These are phyloP conservation scores for Eremomyces bilateralis DNA, from an alignment of 495 filamentous ascomycete species.

Conservation along the genomic window DNA sequence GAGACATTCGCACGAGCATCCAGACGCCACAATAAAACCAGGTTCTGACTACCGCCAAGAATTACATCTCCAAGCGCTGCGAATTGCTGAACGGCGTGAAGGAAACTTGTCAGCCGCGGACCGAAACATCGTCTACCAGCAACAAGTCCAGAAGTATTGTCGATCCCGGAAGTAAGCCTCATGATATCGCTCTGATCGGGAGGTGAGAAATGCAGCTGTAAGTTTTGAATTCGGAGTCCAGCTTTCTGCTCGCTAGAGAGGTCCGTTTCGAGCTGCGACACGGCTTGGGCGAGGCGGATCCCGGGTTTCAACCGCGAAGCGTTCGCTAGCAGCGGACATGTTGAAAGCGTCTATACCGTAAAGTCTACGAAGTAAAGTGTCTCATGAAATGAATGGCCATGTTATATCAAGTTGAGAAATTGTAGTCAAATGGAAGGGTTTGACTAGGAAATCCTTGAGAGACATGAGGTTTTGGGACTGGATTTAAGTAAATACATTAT, in stretches of 20 bases:
- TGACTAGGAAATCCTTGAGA: too few species aligned
- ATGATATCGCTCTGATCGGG: conserved; percentile 20
- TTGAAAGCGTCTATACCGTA: too few species aligned
- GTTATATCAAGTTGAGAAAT: too few species aligned
- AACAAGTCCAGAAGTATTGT: conserved; percentile 12
- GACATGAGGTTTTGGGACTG: too few species aligned
- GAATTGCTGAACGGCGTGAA: conserved; percentile 24
- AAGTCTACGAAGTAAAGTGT: too few species aligned
- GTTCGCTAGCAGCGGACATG: too few species aligned
- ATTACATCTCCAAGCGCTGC: conserved; percentile 23
- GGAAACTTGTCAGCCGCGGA: conserved; percentile 21
- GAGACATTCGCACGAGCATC: conserved; percentile 21
- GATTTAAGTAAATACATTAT: too few species aligned
- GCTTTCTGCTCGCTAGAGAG: conserved; percentile 21
- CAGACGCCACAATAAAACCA: conserved; percentile 26
- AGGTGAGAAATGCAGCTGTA: too few species aligned
- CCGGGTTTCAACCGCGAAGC: too few species aligned
- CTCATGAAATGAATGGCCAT: too few species aligned
- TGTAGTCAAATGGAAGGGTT: too few species aligned
- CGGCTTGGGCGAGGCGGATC: conserved; percentile 21
- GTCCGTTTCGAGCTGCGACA: conserved; percentile 21
- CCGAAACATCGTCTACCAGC: conserved; percentile 20
- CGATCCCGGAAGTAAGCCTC: conserved; percentile 23
- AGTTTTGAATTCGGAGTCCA: conserved; percentile 12
- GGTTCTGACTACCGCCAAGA: conserved; percentile 23